Percentiles rank a stretch among this genome's conserved stretches.
phyloP scores from a whole-genome alignment of 768 basidiomycete species.

The Leccinum sublutescens region DNA sequence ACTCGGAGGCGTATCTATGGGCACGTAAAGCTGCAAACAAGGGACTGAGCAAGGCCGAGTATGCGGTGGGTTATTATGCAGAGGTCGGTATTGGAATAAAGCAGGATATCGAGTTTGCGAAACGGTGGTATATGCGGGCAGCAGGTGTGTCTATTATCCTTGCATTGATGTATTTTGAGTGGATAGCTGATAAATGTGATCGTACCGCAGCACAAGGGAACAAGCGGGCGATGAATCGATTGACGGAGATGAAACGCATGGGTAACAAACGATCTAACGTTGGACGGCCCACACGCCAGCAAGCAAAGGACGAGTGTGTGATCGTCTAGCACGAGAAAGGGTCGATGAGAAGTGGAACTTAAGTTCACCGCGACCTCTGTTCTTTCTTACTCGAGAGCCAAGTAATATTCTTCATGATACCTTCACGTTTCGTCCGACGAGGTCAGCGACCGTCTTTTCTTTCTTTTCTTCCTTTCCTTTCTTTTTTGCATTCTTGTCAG shows the following conservation, averaged over 20 bases:
- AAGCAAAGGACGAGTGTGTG: constrained; percentile 93
- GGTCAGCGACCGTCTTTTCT: constrained; percentile 2
- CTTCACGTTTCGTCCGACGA: constrained; percentile 7
- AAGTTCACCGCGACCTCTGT: constrained; percentile 7
- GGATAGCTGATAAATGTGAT: constrained; percentile 2
- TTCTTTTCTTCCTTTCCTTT: neutral
- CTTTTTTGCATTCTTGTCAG: constrained; percentile 15
- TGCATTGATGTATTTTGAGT: neutral
- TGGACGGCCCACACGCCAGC: constrained; percentile 85
- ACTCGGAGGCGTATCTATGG: constrained; percentile 99
- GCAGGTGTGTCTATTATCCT: constrained; percentile 64
- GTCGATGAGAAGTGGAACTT: constrained; percentile 7
- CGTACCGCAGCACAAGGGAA: constrained; percentile 82
- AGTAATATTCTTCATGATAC: constrained; percentile 12
- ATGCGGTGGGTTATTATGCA: constrained; percentile 97
- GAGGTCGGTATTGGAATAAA: constrained; percentile 98
- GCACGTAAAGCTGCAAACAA: constrained; percentile 95
- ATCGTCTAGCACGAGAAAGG: constrained; percentile 52
- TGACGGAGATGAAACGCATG: constrained; percentile 93
- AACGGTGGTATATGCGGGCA: constrained; percentile 98
- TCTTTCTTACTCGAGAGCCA: neutral
- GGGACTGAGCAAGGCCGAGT: constrained; percentile 95
- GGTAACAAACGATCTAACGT: constrained; percentile 76
- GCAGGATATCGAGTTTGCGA: constrained; percentile 93
- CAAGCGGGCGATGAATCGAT: constrained; percentile 91